These are phyloP conservation scores for Rhodotorula graminis DNA, from an alignment of 768 basidiomycete species.

Conservation along the genomic window DNA sequence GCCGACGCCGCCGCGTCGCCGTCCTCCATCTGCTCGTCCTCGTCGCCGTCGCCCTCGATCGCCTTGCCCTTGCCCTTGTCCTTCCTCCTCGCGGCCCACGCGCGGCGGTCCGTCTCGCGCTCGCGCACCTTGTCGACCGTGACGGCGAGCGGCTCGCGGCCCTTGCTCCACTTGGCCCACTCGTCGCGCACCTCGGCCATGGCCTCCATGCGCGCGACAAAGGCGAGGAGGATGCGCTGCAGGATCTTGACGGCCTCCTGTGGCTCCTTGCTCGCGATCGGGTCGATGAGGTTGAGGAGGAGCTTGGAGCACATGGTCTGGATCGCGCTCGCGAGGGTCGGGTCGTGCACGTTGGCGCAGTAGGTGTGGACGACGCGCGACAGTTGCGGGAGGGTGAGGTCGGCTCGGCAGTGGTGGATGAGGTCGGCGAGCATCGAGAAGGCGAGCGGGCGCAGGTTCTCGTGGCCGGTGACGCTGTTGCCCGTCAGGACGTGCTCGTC, in stretches of 20 bases:
- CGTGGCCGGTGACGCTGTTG: conserved; percentile 71
- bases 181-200: conserved; percentile 57
- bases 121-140: conserved; percentile 17
- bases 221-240: conserved; percentile 69
- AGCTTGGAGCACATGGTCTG: conserved; percentile 90
- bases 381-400: conserved; percentile 71
- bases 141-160: conserved; percentile 16
- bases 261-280: conserved; percentile 63
- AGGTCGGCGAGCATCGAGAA: conserved; percentile 88
- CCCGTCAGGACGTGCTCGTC: conserved; percentile 87
- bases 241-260: conserved; percentile 67
- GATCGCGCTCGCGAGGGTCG: conserved; percentile 68
- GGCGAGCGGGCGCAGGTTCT: conserved; percentile 72
- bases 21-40: background rate
- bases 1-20: background rate
- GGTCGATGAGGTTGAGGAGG: conserved; percentile 81
- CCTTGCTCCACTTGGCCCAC: conserved; percentile 41
- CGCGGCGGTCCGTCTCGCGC: conserved; percentile 39
- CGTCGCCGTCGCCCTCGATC: conserved; percentile 6
- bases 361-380: conserved; percentile 74
- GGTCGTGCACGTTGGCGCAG: conserved; percentile 82
- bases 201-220: conserved; percentile 76
- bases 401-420: conserved; percentile 80
- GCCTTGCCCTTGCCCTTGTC: conserved; percentile 37
- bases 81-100: conserved; percentile 38